These are phyloP conservation scores for Taiwanofungus camphoratus DNA, from an alignment of 1,284 basidiomycete species.

Conservation along the genomic window DNA sequence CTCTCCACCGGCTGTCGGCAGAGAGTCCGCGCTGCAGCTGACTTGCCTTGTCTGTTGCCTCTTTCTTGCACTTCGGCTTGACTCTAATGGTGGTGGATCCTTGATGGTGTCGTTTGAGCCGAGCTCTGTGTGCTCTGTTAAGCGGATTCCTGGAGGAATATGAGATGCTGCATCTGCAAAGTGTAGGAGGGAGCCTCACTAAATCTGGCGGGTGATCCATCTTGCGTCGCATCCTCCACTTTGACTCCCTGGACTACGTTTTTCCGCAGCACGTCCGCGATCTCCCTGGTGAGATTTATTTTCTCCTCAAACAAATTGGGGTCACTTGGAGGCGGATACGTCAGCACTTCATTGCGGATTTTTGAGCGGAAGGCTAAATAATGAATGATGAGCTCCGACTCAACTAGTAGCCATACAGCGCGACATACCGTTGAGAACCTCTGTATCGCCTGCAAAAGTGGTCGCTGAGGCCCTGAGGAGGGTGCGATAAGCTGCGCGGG, in stretches of 20 bases:
- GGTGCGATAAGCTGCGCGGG: slow-evolving; percentile 67
- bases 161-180: not conserved
- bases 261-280: slow-evolving; percentile 59
- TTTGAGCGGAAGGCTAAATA: slow-evolving; percentile 60
- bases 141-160: slow-evolving; percentile 43
- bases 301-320: slow-evolving; percentile 45
- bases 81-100: slow-evolving; percentile 37
- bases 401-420: too few relatives aligned
- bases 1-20: not conserved
- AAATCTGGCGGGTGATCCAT: slow-evolving; percentile 43
- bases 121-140: slow-evolving; percentile 68
- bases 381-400: slow-evolving; percentile 15
- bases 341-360: slow-evolving; percentile 50
- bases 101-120: slow-evolving; percentile 72
- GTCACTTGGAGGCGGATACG: slow-evolving; percentile 37
- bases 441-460: slow-evolving; percentile 52
- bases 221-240: slow-evolving; percentile 27
- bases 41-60: slow-evolving; percentile 28
- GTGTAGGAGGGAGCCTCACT: slow-evolving; percentile 34
- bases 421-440: slow-evolving; percentile 21
- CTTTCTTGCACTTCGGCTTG: slow-evolving; percentile 41
- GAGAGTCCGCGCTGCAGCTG: not conserved
- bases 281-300: slow-evolving; percentile 51
- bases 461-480: slow-evolving; percentile 56
- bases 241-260: slow-evolving; percentile 69